phyloP scores from a whole-genome alignment of 345 rosid species.

The Cardamine resedifolia region DNA sequence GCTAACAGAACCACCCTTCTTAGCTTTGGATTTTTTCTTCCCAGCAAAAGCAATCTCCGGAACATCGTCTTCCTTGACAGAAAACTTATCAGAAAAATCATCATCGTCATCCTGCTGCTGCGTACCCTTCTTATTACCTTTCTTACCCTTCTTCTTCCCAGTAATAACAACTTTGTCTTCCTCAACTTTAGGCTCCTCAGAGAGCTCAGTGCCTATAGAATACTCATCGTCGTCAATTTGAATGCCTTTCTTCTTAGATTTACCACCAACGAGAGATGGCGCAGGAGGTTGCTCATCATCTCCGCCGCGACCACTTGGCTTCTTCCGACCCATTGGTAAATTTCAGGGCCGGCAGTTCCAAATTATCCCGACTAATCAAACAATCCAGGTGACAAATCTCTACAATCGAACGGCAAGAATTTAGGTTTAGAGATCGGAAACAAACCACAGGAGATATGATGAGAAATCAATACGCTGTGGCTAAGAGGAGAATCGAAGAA shows the following conservation, averaged over 20 bases:
- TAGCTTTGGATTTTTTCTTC: conserved; percentile 59
- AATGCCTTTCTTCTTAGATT: conserved; percentile 69
- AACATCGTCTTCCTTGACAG: conserved; percentile 42
- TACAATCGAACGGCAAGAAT: not conserved
- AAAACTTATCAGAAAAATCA: conserved; percentile 32
- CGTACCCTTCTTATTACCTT: conserved; percentile 47
- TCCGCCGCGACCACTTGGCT: conserved; percentile 56
- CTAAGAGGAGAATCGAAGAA: conserved; percentile 15
- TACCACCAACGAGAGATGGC: conserved; percentile 47
- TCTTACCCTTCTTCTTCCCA: conserved; percentile 70
- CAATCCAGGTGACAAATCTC: not conserved
- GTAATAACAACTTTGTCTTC: conserved; percentile 45
- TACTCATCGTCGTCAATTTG: conserved; percentile 87
- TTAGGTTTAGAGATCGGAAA: conserved; percentile 12
- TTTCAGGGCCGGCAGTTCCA: not conserved
- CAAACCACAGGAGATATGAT: not conserved
- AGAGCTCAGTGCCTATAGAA: conserved; percentile 54
- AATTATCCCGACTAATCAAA: conserved; percentile 6
- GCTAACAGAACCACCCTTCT: conserved; percentile 44
- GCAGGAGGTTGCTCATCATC: conserved; percentile 51
- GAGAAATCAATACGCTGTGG: not conserved
- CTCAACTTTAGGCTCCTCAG: conserved; percentile 51
- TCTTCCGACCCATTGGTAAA: conserved; percentile 69
- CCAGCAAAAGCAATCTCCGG: conserved; percentile 42
- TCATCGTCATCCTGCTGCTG: conserved; percentile 39